Percentiles rank a stretch among this genome's conserved stretches.
phyloP scores from a whole-genome alignment of 2,329 filamentous ascomycete species.

The Xylariaceae sp. region DNA sequence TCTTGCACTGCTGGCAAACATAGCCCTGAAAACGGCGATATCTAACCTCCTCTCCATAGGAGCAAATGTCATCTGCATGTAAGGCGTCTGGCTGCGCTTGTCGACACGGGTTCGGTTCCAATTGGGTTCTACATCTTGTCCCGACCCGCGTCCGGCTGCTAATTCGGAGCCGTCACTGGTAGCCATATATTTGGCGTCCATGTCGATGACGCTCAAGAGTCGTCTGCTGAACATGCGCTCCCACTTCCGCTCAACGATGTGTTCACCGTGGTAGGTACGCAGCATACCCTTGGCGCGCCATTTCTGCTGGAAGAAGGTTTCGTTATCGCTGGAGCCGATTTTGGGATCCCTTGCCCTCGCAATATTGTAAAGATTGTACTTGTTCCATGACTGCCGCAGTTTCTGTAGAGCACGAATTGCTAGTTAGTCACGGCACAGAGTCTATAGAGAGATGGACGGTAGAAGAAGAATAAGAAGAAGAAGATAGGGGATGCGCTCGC shows the following conservation, averaged over 20 bases:
- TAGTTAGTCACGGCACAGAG: slow-evolving; percentile 14
- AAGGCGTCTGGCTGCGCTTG: slow-evolving; percentile 69
- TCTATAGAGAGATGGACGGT: neutral
- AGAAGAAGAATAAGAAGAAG: slow-evolving; percentile 6
- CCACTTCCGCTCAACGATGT: slow-evolving; percentile 93
- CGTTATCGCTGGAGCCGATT: slow-evolving; percentile 45
- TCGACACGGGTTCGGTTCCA: neutral
- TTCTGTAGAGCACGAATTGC: slow-evolving; percentile 63
- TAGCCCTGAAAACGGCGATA: slow-evolving; percentile 88
- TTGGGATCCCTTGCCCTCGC: slow-evolving; percentile 57
- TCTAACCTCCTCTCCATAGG: slow-evolving; percentile 91
- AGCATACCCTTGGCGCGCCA: slow-evolving; percentile 87
- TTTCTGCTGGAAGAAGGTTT: slow-evolving; percentile 98
- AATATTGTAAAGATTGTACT: slow-evolving; percentile 95
- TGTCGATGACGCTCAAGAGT: slow-evolving; percentile 82
- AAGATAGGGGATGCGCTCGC: slow-evolving; percentile 6
- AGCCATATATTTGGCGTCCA: slow-evolving; percentile 83
- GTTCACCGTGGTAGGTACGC: slow-evolving; percentile 92
- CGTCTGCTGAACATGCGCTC: slow-evolving; percentile 87
- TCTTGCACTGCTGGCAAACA: slow-evolving; percentile 92
- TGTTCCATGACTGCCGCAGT: slow-evolving; percentile 95
- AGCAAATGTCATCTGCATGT: slow-evolving; percentile 95
- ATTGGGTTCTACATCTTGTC: slow-evolving; percentile 52
- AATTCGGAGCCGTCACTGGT: slow-evolving; percentile 80
- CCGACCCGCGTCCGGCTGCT: slow-evolving; percentile 83